Conservation (phyloP, 2,329 filamentous ascomycete genomes). For the Beauveria caledonica region DNA sequence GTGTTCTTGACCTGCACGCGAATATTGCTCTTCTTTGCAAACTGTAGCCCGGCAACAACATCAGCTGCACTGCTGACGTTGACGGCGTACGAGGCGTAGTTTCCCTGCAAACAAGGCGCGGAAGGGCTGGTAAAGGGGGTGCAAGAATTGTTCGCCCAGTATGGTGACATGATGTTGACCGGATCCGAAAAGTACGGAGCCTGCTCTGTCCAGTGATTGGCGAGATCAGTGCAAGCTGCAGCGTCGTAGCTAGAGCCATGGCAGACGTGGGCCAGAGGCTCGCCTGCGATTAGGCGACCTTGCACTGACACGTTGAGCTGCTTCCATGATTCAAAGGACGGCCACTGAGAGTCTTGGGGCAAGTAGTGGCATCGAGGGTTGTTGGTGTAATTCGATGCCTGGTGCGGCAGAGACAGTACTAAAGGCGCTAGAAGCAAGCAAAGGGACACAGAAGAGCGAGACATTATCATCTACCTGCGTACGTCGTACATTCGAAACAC, state of each 20-base stretch:
- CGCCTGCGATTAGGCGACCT: constrained; percentile 42
- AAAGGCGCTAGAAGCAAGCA: background rate
- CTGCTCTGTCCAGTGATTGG: constrained; percentile 24
- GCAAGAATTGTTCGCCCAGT: constrained; percentile 29
- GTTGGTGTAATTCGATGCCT: background rate
- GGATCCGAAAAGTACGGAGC: constrained; percentile 11
- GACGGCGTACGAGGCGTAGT: constrained; percentile 32
- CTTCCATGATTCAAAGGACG: constrained; percentile 35
- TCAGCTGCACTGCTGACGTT: constrained; percentile 24
- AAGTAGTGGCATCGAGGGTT: constrained; percentile 31
- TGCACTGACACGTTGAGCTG: constrained; percentile 42
- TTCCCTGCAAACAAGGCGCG: constrained; percentile 34
- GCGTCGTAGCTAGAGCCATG: constrained; percentile 40
- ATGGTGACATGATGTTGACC: constrained; percentile 27
- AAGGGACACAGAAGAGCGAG: background rate
- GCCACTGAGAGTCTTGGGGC: constrained; percentile 49
- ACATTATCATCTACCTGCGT: background rate
- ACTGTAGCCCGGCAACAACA: constrained; percentile 25
- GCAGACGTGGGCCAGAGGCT: constrained; percentile 44
- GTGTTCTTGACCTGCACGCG: constrained; percentile 29
- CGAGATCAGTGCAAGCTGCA: constrained; percentile 31
- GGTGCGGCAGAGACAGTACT: background rate
- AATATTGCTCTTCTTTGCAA: constrained; percentile 29
- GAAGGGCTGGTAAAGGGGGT: constrained; percentile 29
- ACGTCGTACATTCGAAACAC: background rate